These are phyloP conservation scores for Beauveria sp. DNA, from an alignment of 2,329 filamentous ascomycete species.

Conservation along the genomic window DNA sequence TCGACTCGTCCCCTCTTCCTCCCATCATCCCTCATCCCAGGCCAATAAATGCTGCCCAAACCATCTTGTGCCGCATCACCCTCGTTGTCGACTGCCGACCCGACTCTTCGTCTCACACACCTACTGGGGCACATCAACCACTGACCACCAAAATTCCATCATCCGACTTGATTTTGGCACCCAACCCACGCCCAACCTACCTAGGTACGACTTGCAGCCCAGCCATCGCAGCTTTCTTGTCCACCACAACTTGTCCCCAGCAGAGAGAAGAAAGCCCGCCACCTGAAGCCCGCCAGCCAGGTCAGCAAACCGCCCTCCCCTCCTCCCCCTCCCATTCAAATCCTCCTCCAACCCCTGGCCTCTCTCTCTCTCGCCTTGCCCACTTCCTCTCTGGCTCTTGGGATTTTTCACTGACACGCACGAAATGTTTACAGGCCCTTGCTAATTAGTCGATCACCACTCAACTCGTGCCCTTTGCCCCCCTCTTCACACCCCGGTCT, in stretches of 20 bases:
- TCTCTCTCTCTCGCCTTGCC: neutral
- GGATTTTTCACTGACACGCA: neutral
- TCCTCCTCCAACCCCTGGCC: neutral
- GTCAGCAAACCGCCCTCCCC: neutral
- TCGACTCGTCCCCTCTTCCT: neutral
- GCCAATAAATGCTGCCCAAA: constrained; percentile 1
- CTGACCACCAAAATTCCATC: neutral
- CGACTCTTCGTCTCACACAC: neutral
- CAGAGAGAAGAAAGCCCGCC: neutral
- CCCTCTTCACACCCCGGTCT: neutral
- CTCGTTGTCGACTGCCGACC: neutral
- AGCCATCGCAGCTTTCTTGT: neutral
- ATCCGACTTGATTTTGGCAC: constrained; percentile 7
- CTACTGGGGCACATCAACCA: neutral
- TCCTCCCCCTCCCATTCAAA: neutral
- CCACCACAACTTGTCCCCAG: neutral
- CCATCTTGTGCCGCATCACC: neutral
- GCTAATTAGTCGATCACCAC: constrained; percentile 1
- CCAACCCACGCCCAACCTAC: constrained; percentile 4
- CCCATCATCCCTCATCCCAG: neutral
- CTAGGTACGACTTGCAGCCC: neutral
- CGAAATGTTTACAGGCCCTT: neutral
- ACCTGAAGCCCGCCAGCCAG: neutral
- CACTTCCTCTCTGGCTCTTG: neutral
- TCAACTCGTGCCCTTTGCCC: neutral